Evolutionary conservation across 192 early-diverging fungal genomes (phyloP).

Genomic region (Gaertneriomyces sp.): DNA sequence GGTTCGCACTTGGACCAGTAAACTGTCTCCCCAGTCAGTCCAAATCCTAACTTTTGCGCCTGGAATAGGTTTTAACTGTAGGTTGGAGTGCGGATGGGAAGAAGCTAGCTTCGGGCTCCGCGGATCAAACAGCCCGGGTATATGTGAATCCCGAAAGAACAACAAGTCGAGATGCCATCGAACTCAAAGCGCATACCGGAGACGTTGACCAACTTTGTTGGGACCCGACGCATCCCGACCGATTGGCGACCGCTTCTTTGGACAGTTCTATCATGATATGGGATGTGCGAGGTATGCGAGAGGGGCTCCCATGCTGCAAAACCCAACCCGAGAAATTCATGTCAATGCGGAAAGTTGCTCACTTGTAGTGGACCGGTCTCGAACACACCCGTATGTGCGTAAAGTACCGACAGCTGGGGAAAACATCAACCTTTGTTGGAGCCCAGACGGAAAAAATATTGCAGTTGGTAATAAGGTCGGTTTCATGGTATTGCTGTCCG

Average conservation of each 20-base stretch:
- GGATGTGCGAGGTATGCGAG: slow-evolving; percentile 68
- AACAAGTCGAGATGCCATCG: slow-evolving; percentile 57
- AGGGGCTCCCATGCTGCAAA: neutral
- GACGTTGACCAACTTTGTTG: slow-evolving; percentile 76
- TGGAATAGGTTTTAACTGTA: slow-evolving; percentile 60
- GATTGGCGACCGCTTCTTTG: slow-evolving; percentile 69
- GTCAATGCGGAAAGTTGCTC: slow-evolving; percentile 3
- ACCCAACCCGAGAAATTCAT: neutral
- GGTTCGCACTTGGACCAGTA: slow-evolving; percentile 2
- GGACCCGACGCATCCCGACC: slow-evolving; percentile 70
- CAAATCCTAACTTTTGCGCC: slow-evolving; percentile 1
- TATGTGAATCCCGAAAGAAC: slow-evolving; percentile 59
- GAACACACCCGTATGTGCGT: slow-evolving; percentile 47
- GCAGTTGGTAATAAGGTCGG: slow-evolving; percentile 79
- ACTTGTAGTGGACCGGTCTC: slow-evolving; percentile 35
- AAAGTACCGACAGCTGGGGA: slow-evolving; percentile 67
- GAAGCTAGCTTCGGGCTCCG: slow-evolving; percentile 67
- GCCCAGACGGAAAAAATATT: slow-evolving; percentile 69
- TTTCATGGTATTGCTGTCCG: neutral
- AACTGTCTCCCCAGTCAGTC: slow-evolving; percentile 5
- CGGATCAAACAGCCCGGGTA: slow-evolving; percentile 69
- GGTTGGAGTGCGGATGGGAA: slow-evolving; percentile 72
- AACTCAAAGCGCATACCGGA: slow-evolving; percentile 71
- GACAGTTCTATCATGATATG: slow-evolving; percentile 78
- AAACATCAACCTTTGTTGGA: slow-evolving; percentile 85